A percentile compares a stretch with the other conserved stretches of the same genome.
Evolutionary conservation across 2,329 filamentous ascomycete genomes (phyloP).

Genomic region (Acrocalymma vagum): DNA sequence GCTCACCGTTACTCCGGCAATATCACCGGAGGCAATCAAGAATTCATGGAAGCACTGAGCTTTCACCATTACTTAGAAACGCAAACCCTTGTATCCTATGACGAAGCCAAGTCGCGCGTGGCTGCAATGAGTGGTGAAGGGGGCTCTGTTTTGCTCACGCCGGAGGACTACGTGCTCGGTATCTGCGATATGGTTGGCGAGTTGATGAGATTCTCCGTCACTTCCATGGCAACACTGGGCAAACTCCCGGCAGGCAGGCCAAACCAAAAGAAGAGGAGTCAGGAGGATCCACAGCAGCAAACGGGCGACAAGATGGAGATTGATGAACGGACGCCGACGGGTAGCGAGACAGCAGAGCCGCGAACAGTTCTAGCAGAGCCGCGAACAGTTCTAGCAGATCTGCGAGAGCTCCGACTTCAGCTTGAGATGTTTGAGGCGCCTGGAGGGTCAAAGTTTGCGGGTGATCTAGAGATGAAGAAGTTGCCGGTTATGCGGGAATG

Average conservation of each 20-base stretch:
- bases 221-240: constrained; percentile 80
- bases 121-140: constrained; percentile 46
- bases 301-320: constrained; percentile 46
- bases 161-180: constrained; percentile 88
- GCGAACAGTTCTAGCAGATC: constrained; percentile 78
- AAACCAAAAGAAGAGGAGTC: constrained; percentile 26
- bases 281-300: too few relatives aligned
- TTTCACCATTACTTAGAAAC: constrained; percentile 87
- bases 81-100: constrained; percentile 75
- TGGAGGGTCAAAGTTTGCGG: constrained; percentile 62
- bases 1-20: constrained; percentile 81
- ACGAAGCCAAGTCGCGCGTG: constrained; percentile 61
- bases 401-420: constrained; percentile 78
- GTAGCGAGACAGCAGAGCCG: constrained; percentile 31
- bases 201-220: constrained; percentile 96
- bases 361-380: constrained; percentile 74
- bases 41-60: constrained; percentile 90
- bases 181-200: constrained; percentile 95
- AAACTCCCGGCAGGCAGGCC: constrained; percentile 51
- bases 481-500: constrained; percentile 85
- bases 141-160: constrained; percentile 70
- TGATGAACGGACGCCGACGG: constrained; percentile 34
- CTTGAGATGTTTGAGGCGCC: constrained; percentile 76
- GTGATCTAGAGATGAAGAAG: constrained; percentile 76
- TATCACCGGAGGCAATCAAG: constrained; percentile 83